phyloP scores from a whole-genome alignment of 2,329 filamentous ascomycete species.

The Trichoderma sp. region DNA sequence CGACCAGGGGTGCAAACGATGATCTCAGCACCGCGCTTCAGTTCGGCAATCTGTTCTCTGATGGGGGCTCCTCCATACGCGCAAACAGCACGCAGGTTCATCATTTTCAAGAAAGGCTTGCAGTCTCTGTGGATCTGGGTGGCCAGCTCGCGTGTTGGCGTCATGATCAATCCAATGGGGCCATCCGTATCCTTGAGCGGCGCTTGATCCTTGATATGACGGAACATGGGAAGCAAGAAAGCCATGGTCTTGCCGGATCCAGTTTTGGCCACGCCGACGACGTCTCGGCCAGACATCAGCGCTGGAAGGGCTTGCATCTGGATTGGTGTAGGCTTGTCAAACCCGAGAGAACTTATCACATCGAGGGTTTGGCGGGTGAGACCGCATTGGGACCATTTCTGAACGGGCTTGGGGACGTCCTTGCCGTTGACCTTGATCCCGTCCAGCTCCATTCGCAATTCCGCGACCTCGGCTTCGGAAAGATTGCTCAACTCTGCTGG shows the following conservation, averaged over 20 bases:
- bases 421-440: conserved; percentile 92
- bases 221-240: conserved; percentile 94
- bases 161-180: conserved; percentile 85
- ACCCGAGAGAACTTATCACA: conserved; percentile 78
- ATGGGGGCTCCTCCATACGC: conserved; percentile 95
- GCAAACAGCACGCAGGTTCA: conserved; percentile 83
- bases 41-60: conserved; percentile 93
- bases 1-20: conserved; percentile 93
- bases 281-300: conserved; percentile 93
- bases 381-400: conserved; percentile 96
- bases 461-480: conserved; percentile 80
- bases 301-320: conserved; percentile 93
- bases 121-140: conserved; percentile 93
- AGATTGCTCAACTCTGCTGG: conserved; percentile 80
- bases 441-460: conserved; percentile 83
- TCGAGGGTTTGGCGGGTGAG: conserved; percentile 84
- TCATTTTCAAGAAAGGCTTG: conserved; percentile 87
- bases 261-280: conserved; percentile 95
- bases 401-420: conserved; percentile 87
- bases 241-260: conserved; percentile 97
- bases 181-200: conserved; percentile 82
- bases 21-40: conserved; percentile 93
- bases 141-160: conserved; percentile 89
- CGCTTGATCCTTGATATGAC: conserved; percentile 93
- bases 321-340: conserved; percentile 87